phyloP scores from a whole-genome alignment of 805 yeast species.

The Kodamaea kaohsiungensis region DNA sequence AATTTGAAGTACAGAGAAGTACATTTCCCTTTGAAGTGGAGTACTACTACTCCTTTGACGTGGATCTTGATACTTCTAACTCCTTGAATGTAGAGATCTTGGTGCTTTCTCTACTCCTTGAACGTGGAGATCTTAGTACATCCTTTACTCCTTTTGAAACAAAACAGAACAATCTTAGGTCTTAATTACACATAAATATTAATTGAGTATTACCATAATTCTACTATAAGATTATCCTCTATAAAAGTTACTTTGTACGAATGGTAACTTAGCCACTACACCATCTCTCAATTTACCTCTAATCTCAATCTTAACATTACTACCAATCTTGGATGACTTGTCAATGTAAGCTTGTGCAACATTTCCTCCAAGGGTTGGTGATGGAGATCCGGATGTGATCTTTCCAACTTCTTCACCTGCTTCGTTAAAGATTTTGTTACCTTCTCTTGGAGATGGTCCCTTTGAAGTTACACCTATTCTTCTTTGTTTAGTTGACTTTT shows the following conservation, averaged over 20 bases:
- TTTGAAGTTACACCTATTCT: conserved; percentile 75
- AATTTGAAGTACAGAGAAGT: no score
- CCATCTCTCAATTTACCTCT: conserved; percentile 84
- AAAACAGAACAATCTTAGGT: no score
- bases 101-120: no score
- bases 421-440: conserved; percentile 58
- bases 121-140: no score
- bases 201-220: no score
- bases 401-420: conserved; percentile 55
- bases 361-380: conserved; percentile 67
- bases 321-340: conserved; percentile 72
- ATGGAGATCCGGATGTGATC: conserved; percentile 63
- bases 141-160: no score
- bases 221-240: conserved; percentile 29
- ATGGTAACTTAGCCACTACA: conserved; percentile 78
- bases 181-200: no score
- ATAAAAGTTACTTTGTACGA: conserved; percentile 74
- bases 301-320: conserved; percentile 69
- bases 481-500: conserved; percentile 53
- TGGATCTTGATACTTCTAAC: neutral
- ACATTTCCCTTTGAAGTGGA: no score
- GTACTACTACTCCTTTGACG: neutral
- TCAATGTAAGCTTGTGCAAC: conserved; percentile 90
- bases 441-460: conserved; percentile 94
- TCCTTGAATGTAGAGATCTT: no score